Conservation (phyloP, 495 filamentous ascomycete species). For the Penicillium ochrochloron region DNA sequence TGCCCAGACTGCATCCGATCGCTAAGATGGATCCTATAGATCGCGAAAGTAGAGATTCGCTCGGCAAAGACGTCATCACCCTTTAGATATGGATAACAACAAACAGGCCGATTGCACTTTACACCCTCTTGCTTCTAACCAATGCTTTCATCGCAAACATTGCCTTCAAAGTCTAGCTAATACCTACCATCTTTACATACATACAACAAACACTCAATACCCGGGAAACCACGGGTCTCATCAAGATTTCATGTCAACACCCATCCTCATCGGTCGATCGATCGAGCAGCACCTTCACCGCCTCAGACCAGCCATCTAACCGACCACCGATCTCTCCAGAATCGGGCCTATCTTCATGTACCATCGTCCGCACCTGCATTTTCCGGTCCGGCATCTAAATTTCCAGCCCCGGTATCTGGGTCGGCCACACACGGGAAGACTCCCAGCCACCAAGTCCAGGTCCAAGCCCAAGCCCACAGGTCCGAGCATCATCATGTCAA, state of each 20-base stretch:
- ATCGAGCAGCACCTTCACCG: slow-evolving; percentile 1
- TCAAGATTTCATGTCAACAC: neutral
- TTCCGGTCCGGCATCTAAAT: slow-evolving; percentile 15
- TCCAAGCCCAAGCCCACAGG: neutral
- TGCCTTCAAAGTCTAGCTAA: no score
- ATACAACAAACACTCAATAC: neutral
- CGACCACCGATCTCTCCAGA: neutral
- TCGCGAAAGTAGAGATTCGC: neutral
- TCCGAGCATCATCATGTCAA: slow-evolving; percentile 6
- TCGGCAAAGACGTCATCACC: slow-evolving; percentile 3
- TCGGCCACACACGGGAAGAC: neutral
- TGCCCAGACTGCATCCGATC: neutral
- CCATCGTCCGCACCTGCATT: slow-evolving; percentile 5
- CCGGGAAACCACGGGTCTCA: neutral
- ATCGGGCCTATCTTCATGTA: slow-evolving; percentile 1
- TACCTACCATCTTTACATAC: no score
- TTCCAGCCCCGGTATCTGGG: slow-evolving; percentile 5
- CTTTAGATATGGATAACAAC: neutral
- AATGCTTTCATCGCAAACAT: neutral
- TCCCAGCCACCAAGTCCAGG: neutral
- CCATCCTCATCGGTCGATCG: neutral
- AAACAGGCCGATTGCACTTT: neutral
- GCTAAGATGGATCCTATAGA: neutral
- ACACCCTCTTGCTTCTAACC: neutral
- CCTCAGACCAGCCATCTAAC: neutral